phyloP scores from a whole-genome alignment of 192 early-diverging fungal species.

The Thamnidium elegans region DNA sequence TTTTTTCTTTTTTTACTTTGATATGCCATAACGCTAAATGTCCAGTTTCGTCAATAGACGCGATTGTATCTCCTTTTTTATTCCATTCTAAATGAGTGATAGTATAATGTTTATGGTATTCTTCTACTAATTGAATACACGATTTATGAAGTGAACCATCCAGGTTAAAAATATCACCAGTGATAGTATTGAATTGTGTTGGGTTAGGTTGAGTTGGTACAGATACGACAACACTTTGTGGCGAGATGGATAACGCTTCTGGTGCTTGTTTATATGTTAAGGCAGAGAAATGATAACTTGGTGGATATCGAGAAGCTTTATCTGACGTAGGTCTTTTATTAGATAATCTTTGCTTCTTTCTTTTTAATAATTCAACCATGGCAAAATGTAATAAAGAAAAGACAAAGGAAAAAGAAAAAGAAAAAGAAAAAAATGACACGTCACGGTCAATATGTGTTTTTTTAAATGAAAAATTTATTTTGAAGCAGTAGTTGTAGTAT shows the following conservation, averaged over 20 bases:
- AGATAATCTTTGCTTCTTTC: no score
- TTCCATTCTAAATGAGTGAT: conserved; percentile 38
- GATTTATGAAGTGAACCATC: conserved; percentile 8
- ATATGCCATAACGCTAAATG: conserved; percentile 35
- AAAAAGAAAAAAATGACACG: no score
- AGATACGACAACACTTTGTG: conserved; percentile 15
- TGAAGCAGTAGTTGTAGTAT: no score
- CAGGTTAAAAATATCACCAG: conserved; percentile 19
- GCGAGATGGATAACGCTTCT: background rate
- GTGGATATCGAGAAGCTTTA: conserved; percentile 8
- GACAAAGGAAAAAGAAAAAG: no score
- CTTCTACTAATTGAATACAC: conserved; percentile 18
- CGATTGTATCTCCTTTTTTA: conserved; percentile 31
- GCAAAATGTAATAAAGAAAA: no score
- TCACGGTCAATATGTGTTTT: no score
- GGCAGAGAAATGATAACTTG: conserved; percentile 10
- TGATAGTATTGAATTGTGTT: conserved; percentile 5
- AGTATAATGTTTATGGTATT: conserved; percentile 27
- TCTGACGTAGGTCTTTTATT: no score
- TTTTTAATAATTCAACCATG: no score
- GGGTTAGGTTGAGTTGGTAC: conserved; percentile 13
- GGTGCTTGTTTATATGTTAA: conserved; percentile 21
- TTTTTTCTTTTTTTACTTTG: conserved; percentile 13
- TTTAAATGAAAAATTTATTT: no score
- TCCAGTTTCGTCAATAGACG: conserved; percentile 35